Evolutionary conservation across 1,284 basidiomycete species (phyloP), one percentile per base, ranked within the genome.

Genomic region (Cutaneotrichosporon mucoides): DNA sequence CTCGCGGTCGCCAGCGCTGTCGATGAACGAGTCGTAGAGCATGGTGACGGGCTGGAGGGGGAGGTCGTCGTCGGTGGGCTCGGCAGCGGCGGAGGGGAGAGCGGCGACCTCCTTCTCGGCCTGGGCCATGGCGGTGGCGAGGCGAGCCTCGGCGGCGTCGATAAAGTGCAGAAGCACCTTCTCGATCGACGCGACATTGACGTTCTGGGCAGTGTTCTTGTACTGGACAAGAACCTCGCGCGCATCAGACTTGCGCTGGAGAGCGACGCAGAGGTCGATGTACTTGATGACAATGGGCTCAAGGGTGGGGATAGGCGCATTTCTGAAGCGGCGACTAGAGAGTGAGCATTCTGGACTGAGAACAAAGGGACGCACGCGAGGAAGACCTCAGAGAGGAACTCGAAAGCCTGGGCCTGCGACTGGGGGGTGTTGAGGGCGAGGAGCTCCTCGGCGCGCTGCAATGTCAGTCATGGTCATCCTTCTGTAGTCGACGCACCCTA

Each of bases 141-240:
- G 88, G 77, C 94, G 94, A 37, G 85, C 84, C 76, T 97, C 92
- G 13, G 93, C 87, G 52, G 92, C 84, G 64, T 87, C 84, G 70
- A 99, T 85, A 75, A 99, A 97, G 62, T 86, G 84, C 66, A 88
- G 89, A 72, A 99, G 89, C 71, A 98, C 93, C 58, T 85, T 82
- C 77, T 99, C 95, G 74, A 99, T 94, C 63, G 90, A 92, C 54
- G 84, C 85, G 35, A 97, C 91, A 73, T 87, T 91, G 33, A 88
- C 87, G 74, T 96, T 95, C 75, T 98, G 94, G 0, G 90, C 90
- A 64, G 94, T 92, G 76, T 95, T 95, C 82, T 94, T 95, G 84
- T 88, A 97, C 76, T 93, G 89, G 86, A 78, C 63, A 50, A 99
- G 85, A 37, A 92, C 95, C 72, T 96, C 92, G 77, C 96, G 95